Evolutionary conservation across 805 yeast species (phyloP).

Genomic region (Lipomyces japonicus): DNA sequence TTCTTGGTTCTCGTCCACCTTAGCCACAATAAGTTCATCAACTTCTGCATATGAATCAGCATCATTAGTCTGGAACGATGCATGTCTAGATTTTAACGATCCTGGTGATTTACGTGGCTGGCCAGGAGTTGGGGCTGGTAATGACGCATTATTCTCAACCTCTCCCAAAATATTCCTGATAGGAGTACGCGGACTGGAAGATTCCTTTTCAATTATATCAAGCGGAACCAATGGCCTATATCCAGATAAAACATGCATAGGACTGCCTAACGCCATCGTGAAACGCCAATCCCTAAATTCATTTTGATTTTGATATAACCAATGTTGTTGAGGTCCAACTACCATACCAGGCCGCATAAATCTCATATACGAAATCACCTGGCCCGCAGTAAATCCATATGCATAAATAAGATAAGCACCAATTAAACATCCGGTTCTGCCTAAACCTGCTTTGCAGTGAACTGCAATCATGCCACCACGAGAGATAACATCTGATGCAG

Average conservation of each 20-base stretch:
- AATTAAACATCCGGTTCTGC: conserved; percentile 95
- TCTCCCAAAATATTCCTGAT: conserved; percentile 70
- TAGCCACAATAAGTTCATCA: conserved; percentile 1
- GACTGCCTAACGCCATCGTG: conserved; percentile 38
- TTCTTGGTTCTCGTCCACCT: too few relatives aligned
- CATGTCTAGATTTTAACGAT: not conserved
- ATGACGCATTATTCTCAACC: conserved; percentile 64
- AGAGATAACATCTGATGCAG: conserved; percentile 82
- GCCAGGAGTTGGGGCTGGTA: conserved; percentile 92
- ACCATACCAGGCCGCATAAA: conserved; percentile 98
- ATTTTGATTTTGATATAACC: conserved; percentile 93
- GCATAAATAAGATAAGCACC: conserved; percentile 96
- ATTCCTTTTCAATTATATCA: conserved; percentile 3
- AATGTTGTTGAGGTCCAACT: conserved; percentile 99
- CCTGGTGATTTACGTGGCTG: conserved; percentile 72
- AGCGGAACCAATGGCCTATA: conserved; percentile 19
- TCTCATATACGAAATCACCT: conserved; percentile 94
- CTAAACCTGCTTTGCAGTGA: conserved; percentile 98
- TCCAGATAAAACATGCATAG: conserved; percentile 35
- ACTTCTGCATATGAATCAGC: not conserved
- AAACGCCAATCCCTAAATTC: conserved; percentile 94
- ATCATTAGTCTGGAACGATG: not conserved
- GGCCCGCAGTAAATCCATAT: conserved; percentile 94
- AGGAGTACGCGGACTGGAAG: conserved; percentile 53
- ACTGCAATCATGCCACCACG: conserved; percentile 82